phyloP scores from a whole-genome alignment of 108 stramenopile species.

The Pinguiococcus pyrenoidosus region DNA sequence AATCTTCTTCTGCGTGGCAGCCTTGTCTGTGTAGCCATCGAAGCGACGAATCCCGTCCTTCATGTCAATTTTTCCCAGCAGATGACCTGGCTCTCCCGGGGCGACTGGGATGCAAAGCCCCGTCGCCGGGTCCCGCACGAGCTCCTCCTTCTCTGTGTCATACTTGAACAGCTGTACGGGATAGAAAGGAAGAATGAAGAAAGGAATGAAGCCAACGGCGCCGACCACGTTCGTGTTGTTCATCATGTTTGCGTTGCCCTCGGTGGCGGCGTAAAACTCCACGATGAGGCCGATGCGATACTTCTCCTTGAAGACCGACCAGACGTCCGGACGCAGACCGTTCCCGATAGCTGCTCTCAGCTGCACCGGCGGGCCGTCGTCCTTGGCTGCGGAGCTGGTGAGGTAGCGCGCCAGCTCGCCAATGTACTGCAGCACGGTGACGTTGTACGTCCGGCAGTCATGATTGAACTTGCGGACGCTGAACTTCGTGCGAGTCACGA shows the following conservation, averaged over 20 bases:
- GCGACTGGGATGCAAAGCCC: constrained; percentile 21
- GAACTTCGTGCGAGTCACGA: constrained; percentile 37
- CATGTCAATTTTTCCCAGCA: constrained; percentile 32
- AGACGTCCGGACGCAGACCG: constrained; percentile 42
- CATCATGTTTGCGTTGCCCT: constrained; percentile 27
- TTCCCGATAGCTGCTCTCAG: constrained; percentile 42
- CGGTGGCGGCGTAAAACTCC: constrained; percentile 46
- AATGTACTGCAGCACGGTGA: constrained; percentile 43
- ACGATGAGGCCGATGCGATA: constrained; percentile 25
- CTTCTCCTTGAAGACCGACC: constrained; percentile 29
- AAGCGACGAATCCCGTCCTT: constrained; percentile 25
- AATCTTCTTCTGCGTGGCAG: constrained; percentile 37
- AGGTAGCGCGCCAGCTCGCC: constrained; percentile 43
- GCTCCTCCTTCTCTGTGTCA: constrained; percentile 20
- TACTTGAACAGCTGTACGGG: constrained; percentile 14
- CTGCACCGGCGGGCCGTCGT: constrained; percentile 4
- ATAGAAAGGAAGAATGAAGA: constrained; percentile 1
- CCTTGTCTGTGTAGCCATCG: constrained; percentile 36
- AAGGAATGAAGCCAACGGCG: constrained; percentile 37
- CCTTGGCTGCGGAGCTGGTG: background rate
- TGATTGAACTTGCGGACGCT: constrained; percentile 20
- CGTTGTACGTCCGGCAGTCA: constrained; percentile 21
- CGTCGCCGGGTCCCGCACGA: constrained; percentile 19
- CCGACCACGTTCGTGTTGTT: constrained; percentile 12
- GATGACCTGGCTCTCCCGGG: constrained; percentile 31